Evolutionary conservation across 495 filamentous ascomycete genomes (phyloP), one percentile per base, ranked within the genome.

Genomic region (Penicillium cosmopolitanum): DNA sequence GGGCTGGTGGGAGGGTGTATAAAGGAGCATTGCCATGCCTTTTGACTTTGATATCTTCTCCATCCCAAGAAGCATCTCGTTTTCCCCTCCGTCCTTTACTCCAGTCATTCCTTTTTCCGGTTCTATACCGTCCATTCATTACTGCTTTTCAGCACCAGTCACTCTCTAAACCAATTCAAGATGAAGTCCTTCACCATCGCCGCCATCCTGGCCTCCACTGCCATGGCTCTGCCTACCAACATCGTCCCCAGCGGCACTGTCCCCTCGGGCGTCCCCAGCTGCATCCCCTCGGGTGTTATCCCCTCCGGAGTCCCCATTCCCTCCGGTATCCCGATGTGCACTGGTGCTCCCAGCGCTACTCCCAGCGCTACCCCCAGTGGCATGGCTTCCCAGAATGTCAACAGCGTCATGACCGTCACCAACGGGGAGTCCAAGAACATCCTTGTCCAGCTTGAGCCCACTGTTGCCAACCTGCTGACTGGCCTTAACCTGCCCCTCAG

Each of bases 71-170:
- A 62, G 28, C 57, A 54, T 60, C 57, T 61, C 56, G 43, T 56
- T 58, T 60, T 61, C 54, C 54, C 54, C 52, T 51, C 52, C 55
- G 48, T 51, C 60, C 61, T 58, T 53, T 61, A 65, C 52, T 48
- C 48, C 60, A 63, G 60, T 66, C 65, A 50, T 51, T 66, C 62
- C 10, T 68, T 68, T 44, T 31, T 43, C 28, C 58, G 55, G 63
- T 59, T 68, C 48, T 23, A 60, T 66, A 70, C 63, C 63, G 66
- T 70, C 68, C 68, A 68, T 61, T 70, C 67, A 38, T 70, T 67
- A 51, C 56, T 54, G 60, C 58, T 62, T 55, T 54, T 54, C 42
- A 53, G 47, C 50, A 57, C 19, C 55, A 61, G 57, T 64, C 66
- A 64, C 55, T 65, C 64, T 53, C 47, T 68, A 11, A 28, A 66